Conservation (phyloP, 805 yeast species). For the Metschnikowia gelsemii region DNA sequence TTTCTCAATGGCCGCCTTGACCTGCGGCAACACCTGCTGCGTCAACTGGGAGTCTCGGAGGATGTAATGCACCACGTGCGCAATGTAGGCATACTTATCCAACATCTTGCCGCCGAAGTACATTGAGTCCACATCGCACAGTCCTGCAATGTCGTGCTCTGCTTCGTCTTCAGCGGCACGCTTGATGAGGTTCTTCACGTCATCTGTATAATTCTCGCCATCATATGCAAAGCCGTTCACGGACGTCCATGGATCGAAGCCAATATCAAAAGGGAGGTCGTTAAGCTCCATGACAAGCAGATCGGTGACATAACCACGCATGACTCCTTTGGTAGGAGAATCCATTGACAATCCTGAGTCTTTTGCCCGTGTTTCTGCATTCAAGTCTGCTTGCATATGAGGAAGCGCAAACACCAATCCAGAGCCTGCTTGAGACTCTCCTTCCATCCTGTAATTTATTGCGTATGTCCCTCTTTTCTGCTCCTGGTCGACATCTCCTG, state of each 20-base stretch:
- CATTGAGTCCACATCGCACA: constrained; percentile 78
- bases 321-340: constrained; percentile 50
- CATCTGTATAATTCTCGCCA: constrained; percentile 27
- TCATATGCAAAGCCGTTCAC: constrained; percentile 15
- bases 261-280: constrained; percentile 40
- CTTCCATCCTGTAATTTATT: constrained; percentile 31
- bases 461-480: constrained; percentile 27
- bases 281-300: constrained; percentile 42
- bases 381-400: constrained; percentile 47
- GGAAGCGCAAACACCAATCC: constrained; percentile 52
- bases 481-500: constrained; percentile 33
- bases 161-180: constrained; percentile 52
- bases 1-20: constrained; percentile 67
- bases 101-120: constrained; percentile 85
- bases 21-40: constrained; percentile 47
- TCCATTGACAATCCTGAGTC: constrained; percentile 40
- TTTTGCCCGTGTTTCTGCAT: constrained; percentile 23
- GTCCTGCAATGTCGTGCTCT: constrained; percentile 52
- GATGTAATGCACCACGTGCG: constrained; percentile 68
- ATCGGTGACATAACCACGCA: constrained; percentile 45
- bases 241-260: constrained; percentile 58
- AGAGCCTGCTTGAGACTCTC: constrained; percentile 26
- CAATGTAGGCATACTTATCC: constrained; percentile 86
- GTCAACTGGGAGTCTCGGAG: constrained; percentile 57
- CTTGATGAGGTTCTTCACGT: constrained; percentile 38